Evolutionary conservation across 176 grass and related monocot genomes (phyloP).

Genomic region (Puya raimondii): DNA sequence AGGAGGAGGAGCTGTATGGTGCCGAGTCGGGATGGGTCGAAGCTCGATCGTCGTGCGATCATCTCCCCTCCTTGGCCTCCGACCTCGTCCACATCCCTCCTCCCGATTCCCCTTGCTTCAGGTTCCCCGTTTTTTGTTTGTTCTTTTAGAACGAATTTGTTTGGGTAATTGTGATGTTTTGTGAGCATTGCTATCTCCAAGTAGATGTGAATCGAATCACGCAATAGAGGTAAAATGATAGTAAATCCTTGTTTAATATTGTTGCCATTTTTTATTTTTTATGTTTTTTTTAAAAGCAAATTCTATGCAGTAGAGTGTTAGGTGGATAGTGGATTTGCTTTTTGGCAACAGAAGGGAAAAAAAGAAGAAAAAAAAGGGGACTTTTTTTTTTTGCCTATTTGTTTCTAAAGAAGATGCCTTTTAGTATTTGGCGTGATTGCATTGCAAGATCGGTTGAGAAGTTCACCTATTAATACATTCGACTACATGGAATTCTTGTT

Average conservation of each 20-base stretch:
- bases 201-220: too few species aligned
- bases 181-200: not conserved
- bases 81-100: slow-evolving; percentile 55
- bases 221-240: too few species aligned
- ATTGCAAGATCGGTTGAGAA: too few species aligned
- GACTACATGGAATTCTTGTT: not conserved
- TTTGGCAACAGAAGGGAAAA: too few species aligned
- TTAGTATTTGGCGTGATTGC: too few species aligned
- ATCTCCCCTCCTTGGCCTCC: slow-evolving; percentile 34
- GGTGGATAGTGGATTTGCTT: too few species aligned
- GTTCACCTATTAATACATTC: too few species aligned
- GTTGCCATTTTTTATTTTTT: not conserved
- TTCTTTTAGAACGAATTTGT: not conserved
- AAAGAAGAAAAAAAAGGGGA: too few species aligned
- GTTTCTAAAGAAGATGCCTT: not conserved
- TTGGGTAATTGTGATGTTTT: not conserved
- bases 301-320: not conserved
- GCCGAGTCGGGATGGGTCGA: slow-evolving; percentile 65
- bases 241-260: too few species aligned
- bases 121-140: slow-evolving; percentile 25
- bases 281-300: not conserved
- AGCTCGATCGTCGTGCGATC: slow-evolving; percentile 68
- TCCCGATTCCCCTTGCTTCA: slow-evolving; percentile 53
- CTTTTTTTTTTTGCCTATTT: not conserved
- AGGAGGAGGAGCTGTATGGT: slow-evolving; percentile 29